Percentiles rank a stretch among this genome's conserved stretches.
These are phyloP conservation scores for Limtongia smithiae DNA, from an alignment of 805 yeast species.

Conservation along the genomic window DNA sequence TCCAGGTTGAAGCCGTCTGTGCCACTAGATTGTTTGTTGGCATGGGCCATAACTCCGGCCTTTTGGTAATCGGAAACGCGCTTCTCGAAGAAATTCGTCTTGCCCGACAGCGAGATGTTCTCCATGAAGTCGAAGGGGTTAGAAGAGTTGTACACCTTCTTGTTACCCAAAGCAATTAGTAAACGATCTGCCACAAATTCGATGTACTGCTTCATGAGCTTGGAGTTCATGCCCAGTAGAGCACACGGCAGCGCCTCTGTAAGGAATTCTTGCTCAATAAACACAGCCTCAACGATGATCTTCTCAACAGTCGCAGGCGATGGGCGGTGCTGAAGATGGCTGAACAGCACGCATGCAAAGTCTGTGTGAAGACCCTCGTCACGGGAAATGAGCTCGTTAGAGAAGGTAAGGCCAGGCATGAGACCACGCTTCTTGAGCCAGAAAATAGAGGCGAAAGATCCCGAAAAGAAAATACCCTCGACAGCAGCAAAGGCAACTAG, in stretches of 20 bases:
- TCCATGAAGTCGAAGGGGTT: conserved; percentile 99
- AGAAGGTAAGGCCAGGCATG: conserved; percentile 98
- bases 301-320: conserved; percentile 69
- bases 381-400: conserved; percentile 95
- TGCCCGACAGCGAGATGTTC: conserved; percentile 96
- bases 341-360: conserved; percentile 91
- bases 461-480: conserved; percentile 97
- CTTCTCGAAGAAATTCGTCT: conserved; percentile 98
- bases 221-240: conserved; percentile 90
- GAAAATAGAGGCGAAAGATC: conserved; percentile 96
- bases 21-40: conserved; percentile 35
- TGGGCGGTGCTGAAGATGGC: conserved; percentile 90
- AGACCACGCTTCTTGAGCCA: conserved; percentile 99
- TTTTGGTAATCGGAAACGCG: conserved; percentile 98
- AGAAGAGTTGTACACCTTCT: conserved; percentile 78
- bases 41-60: conserved; percentile 97
- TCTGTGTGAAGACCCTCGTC: conserved; percentile 99
- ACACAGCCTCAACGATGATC: conserved; percentile 92
- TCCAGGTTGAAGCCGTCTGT: conserved; percentile 69
- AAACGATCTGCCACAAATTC: conserved; percentile 97
- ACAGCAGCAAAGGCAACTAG: conserved; percentile 98
- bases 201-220: conserved; percentile 94
- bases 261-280: conserved; percentile 89
- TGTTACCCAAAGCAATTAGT: conserved; percentile 84
- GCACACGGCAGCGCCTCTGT: conserved; percentile 93